These are phyloP conservation scores for Nicotiana benthamiana DNA, from an alignment of 257 asterid species.

Conservation along the genomic window DNA sequence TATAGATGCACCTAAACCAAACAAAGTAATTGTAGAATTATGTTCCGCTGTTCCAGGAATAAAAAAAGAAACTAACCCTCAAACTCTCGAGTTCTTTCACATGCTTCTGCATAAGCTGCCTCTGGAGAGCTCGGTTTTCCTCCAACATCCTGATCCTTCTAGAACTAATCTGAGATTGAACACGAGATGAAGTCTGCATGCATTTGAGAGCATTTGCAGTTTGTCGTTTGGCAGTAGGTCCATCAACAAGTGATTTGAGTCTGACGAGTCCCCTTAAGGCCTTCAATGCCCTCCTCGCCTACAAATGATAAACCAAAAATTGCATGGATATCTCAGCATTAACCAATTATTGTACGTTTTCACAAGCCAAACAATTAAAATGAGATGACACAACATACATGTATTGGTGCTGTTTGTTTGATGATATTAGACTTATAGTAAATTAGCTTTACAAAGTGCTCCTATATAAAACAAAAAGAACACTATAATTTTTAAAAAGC, in stretches of 20 bases:
- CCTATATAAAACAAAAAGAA: not conserved
- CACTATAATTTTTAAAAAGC: not conserved
- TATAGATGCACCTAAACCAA: not conserved
- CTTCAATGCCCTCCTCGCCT: conserved; percentile 88
- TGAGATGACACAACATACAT: not conserved
- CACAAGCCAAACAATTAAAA: not conserved
- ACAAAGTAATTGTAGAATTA: not conserved
- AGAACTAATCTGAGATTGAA: conserved; percentile 80
- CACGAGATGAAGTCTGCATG: conserved; percentile 80
- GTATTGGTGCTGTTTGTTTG: not conserved
- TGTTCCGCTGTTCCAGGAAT: not conserved
- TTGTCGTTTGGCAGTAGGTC: conserved; percentile 75
- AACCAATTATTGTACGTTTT: not conserved
- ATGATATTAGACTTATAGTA: no score
- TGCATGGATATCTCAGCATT: not conserved
- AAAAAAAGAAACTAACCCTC: conserved; percentile 44
- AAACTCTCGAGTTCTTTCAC: conserved; percentile 75
- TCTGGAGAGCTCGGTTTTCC: conserved; percentile 85
- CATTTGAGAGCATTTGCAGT: conserved; percentile 76
- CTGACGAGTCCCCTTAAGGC: conserved; percentile 92
- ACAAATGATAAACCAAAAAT: conserved; percentile 11
- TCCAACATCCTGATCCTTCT: conserved; percentile 79
- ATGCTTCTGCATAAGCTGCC: conserved; percentile 81
- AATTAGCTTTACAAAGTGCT: not conserved
- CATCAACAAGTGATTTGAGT: conserved; percentile 77